Evolutionary conservation across 768 basidiomycete genomes (phyloP).

Genomic region (Baorangia bicolor): DNA sequence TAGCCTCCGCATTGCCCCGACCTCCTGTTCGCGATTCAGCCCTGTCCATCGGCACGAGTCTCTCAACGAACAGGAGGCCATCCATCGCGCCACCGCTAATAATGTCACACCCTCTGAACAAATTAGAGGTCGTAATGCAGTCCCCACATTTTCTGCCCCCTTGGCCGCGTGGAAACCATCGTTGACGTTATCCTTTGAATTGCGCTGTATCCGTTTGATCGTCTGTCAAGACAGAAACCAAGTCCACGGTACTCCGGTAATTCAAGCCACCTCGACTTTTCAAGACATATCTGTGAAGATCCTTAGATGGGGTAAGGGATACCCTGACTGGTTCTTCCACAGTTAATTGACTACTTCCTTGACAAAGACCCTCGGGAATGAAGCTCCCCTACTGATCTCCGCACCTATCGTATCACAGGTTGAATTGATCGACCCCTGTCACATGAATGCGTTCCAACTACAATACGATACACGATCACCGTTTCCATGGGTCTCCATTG

Average conservation of each 20-base stretch:
- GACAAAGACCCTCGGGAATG: conserved; percentile 14
- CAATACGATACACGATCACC: not conserved
- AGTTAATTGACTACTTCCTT: not conserved
- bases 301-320: not conserved
- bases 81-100: not conserved
- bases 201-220: not conserved
- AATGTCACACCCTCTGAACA: not conserved
- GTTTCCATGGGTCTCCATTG: not conserved
- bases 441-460: conserved; percentile 17
- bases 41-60: not conserved
- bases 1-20: not conserved
- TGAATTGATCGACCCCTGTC: conserved; percentile 5
- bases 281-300: not conserved
- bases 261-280: not conserved
- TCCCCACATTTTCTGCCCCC: not conserved
- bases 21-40: not conserved
- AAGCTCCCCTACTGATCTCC: conserved; percentile 5
- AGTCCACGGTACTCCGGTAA: not conserved
- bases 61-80: not conserved
- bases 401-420: conserved; percentile 12
- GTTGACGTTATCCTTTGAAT: conserved; percentile 1
- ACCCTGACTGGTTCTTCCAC: not conserved
- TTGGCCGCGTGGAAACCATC: not conserved
- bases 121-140: not conserved
- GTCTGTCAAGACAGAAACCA: not conserved